Base-by-base conservation (phyloP, 352 stramenopile genomes). In the Phytopythium litorale region DNA sequence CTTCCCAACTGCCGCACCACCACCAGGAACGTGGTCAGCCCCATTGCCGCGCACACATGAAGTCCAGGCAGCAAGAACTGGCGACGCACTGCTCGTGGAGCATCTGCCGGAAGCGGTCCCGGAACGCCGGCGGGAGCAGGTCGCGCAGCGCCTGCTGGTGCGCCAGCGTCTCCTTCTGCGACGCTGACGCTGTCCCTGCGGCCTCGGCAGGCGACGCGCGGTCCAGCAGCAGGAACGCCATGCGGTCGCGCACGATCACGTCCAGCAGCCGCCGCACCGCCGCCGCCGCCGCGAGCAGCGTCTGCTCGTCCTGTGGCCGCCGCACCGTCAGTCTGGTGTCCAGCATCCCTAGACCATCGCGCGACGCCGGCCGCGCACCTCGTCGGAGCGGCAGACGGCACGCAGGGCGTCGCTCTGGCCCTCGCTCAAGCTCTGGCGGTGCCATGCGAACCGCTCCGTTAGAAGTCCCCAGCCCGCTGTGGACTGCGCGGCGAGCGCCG, bases 181-280 rank as follows among this genome's bases (percentile, higher is more conserved):
- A 64, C 21, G 63, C 69, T 11, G 57, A 62, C 8, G 19, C 18
- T 5, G 18, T 7, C 0, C 32, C 35, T 35, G 49, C 49, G 37
- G 16, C 18, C 50, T 32, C 19, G 3, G 62, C 63, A 0, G 38
- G 58, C 12, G 30, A 28, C 25, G 49, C 56, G 1, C 32, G 15
- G n/a, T 38, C 42, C 16, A 74, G 68, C 28, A 86, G n/a, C n/a
- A 88, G 58, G 21, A 88, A 87, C 52, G 51, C 64, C 76, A 87
- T 72, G 54, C 72, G 80, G 13, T 83, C 71, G 12, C 81, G 79
- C 11, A 84, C 56, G 11, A 74, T 64, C 25, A 70, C 56, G 19
- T 83, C 73, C n/a, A 88, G 11, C 13, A 91, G 65, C 4, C 71
- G 66, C 21, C 74, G 74, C 32, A 89, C 49, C 15, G 73, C 68